Evolutionary conservation across 2,329 filamentous ascomycete species (phyloP), one percentile per base, ranked within the genome.

Genomic region (Aspergillus sclerotialis): DNA sequence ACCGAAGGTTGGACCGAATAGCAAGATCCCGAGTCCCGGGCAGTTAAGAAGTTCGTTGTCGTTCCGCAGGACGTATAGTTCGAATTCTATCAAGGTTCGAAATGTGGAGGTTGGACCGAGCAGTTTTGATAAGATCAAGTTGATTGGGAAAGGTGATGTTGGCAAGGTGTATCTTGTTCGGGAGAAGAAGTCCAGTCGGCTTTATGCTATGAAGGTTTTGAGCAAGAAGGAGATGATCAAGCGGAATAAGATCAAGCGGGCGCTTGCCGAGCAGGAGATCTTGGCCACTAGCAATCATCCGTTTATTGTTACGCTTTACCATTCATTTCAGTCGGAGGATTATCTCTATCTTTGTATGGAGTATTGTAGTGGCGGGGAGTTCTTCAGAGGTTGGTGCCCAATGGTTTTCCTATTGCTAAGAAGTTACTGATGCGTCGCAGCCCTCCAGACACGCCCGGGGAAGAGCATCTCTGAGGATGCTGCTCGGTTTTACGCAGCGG

Each of bases 211-310:
- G 92, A 98, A 98, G 68, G 92, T 98, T 5, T 61, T 98, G 63
- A 96, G 89, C 74, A 98, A 98, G 68, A 95, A 96, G 72, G 92
- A 98, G 65, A 98, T 98, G 92, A 98, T 98, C 65, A 98, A 98
- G 71, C 84, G 92, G 38, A 98, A 98, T 73, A 98, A 98, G 75
- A 98, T 98, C 69, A 98, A 98, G 75, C 80, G 92, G 57, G 92
- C 92, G 10, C 73, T 98, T 49, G 92, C 92, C 24, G 92, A 98
- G 66, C 92, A 96, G 60, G 92, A 98, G 63, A 98, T 98, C 46
- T 71, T 98, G 35, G 92, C 92, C 7, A 98, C 92, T 27, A 96
- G 90, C 71, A 98, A 98, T 52, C 92, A 98, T 55, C 92, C 92
- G 0, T 98, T 98, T 63, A 98, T 98, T 57, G 92, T 98, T 43